phyloP scores from a whole-genome alignment of 768 basidiomycete species.

The Lactifluus rugatus region DNA sequence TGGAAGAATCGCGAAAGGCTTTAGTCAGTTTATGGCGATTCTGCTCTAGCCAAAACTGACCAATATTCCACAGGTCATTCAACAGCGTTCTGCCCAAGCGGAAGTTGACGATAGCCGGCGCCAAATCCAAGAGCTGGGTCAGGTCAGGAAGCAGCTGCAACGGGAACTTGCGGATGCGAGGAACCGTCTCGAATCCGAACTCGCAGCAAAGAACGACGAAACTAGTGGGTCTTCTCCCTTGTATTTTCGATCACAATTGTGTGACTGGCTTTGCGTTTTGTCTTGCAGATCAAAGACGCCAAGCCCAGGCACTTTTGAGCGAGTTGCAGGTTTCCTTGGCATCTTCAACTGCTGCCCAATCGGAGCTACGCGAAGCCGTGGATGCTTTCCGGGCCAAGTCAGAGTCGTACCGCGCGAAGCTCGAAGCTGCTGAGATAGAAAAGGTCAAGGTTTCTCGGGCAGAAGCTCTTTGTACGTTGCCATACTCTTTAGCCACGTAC shows the following conservation, averaged over 20 bases:
- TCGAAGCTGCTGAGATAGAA: conserved; percentile 62
- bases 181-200: conserved; percentile 46
- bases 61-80: conserved; percentile 40
- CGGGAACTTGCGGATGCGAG: conserved; percentile 42
- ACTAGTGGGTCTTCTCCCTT: conserved; percentile 33
- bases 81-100: conserved; percentile 52
- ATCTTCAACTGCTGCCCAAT: conserved; percentile 48
- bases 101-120: conserved; percentile 58
- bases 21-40: conserved; percentile 36
- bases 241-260: background rate
- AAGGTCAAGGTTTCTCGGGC: conserved; percentile 54
- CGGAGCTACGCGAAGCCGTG: conserved; percentile 57
- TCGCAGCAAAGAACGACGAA: conserved; percentile 46
- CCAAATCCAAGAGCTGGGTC: conserved; percentile 49
- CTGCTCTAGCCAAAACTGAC: background rate
- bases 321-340: conserved; percentile 53
- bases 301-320: conserved; percentile 49
- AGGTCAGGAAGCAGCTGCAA: conserved; percentile 50
- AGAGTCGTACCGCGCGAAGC: conserved; percentile 43
- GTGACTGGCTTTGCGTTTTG: background rate
- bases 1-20: conserved; percentile 64
- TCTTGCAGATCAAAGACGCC: conserved; percentile 43
- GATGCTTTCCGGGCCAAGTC: conserved; percentile 59
- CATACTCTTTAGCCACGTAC: background rate
- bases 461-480: conserved; percentile 47